Base-by-base conservation (phyloP, 306 rosid genomes). In the Begonia loranthoides region DNA sequence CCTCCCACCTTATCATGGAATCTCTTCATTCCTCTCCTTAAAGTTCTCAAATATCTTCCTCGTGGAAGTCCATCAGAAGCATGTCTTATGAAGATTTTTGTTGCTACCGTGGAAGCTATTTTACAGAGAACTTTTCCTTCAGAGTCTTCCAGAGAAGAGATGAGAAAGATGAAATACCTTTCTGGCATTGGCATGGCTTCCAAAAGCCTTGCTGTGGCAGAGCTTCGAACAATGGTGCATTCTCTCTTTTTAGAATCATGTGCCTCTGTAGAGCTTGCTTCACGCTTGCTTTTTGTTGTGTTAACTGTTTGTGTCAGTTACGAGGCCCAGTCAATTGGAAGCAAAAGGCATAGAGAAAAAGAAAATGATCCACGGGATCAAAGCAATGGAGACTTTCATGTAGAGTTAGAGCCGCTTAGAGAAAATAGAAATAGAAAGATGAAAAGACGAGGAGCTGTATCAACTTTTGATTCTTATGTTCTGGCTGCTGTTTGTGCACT, bases 31-130 rank as follows among this genome's bases (percentile, higher is more conserved):
- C 97, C 97, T 57, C 78, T 89, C 53, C 94, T 89, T 47, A 89
- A 85, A 78, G 97, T 89, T 60, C 71, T 89, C 49, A 90, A 89
- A 65, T 89, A 89, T 78, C 97, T 89, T 72, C 97, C 97, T 47
- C 93, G 97, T 2, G 95, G 97, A 59, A 89, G 97, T 61, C 97
- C 97, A 11, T 89, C 97, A 17, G 97, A 89, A 73, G 97, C 97
- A 41, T 85, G 97, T 58, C 94, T 89, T 21, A 85, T 89, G 94
- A 85, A 89, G 77, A 89, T 89, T 61, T 89, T 89, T 80, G 95
- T 85, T 70, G 94, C 97, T 59, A 82, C 97, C 1, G 95, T 89
- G 40, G 97, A 89, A 89, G 80, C 94, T 1, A 82, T 89, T 72
- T 85, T 89, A 59, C 89, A 82, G 74, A 78, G 97, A 63, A 89